Conservation (phyloP, 768 basidiomycete species). For the Lactifluus rugatus region DNA sequence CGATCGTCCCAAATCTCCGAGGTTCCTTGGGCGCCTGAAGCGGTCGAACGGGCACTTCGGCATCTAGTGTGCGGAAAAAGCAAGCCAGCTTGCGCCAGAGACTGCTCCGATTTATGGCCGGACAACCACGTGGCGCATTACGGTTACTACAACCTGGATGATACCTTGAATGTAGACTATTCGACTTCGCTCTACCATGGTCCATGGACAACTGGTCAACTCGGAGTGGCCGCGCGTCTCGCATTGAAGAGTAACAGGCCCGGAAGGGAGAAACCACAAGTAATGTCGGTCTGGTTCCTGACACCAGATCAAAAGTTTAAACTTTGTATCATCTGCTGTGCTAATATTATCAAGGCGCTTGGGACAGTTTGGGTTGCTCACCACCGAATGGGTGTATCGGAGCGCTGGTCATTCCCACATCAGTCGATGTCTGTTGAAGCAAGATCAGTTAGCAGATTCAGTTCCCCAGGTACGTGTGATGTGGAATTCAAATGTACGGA, state of each 20-base stretch:
- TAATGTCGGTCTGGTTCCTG: not conserved
- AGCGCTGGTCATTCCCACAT: not conserved
- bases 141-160: not conserved
- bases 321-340: not conserved
- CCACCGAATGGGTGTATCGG: not conserved
- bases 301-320: not conserved
- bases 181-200: not conserved
- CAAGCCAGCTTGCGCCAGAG: not conserved
- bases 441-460: not conserved
- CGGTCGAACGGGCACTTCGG: not conserved
- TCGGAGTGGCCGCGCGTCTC: not conserved
- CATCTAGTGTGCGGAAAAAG: not conserved
- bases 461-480: not conserved
- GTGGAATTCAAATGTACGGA: not conserved
- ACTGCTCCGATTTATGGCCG: not conserved
- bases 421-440: not conserved
- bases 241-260: not conserved
- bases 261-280: not conserved
- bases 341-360: not conserved
- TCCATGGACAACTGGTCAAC: not conserved
- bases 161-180: not conserved
- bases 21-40: not conserved
- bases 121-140: not conserved
- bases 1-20: not conserved
- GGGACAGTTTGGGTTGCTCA: not conserved